phyloP scores from a whole-genome alignment of 2,329 filamentous ascomycete genomes.

The Aspergillus thermomutatus region DNA sequence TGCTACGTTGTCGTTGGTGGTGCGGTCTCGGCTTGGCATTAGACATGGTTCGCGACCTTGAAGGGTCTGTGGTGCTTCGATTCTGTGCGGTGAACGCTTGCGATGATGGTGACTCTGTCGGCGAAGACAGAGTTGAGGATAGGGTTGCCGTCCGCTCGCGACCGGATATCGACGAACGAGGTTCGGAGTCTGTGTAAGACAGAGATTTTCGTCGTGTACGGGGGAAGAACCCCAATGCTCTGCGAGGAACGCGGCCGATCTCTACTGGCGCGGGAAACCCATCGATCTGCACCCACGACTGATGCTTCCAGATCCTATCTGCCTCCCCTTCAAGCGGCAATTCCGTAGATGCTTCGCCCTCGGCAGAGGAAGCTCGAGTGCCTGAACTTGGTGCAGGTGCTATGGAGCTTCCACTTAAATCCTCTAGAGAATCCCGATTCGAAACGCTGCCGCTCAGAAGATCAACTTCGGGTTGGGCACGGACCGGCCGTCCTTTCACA shows the following conservation, averaged over 20 bases:
- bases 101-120: slow-evolving; percentile 25
- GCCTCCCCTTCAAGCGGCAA: slow-evolving; percentile 46
- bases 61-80: slow-evolving; percentile 28
- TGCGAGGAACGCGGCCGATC: slow-evolving; percentile 78
- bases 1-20: slow-evolving; percentile 40
- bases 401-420: slow-evolving; percentile 34
- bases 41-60: slow-evolving; percentile 23
- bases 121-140: slow-evolving; percentile 23
- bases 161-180: slow-evolving; percentile 32
- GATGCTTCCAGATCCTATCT: slow-evolving; percentile 75
- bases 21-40: slow-evolving; percentile 33
- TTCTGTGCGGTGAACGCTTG: slow-evolving; percentile 22
- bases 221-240: slow-evolving; percentile 85
- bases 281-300: slow-evolving; percentile 83
- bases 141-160: slow-evolving; percentile 29
- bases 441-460: slow-evolving; percentile 21
- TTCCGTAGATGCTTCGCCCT: slow-evolving; percentile 8
- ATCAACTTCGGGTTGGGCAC: slow-evolving; percentile 26
- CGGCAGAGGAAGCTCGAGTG: slow-evolving; percentile 1
- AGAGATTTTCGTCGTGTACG: slow-evolving; percentile 81
- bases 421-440: slow-evolving; percentile 24
- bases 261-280: slow-evolving; percentile 69
- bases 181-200: slow-evolving; percentile 59
- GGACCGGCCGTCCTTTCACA: slow-evolving; percentile 66
- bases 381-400: slow-evolving; percentile 17